Conservation (phyloP, 2,329 filamentous ascomycete genomes). For the Alternaria triticimaculans region DNA sequence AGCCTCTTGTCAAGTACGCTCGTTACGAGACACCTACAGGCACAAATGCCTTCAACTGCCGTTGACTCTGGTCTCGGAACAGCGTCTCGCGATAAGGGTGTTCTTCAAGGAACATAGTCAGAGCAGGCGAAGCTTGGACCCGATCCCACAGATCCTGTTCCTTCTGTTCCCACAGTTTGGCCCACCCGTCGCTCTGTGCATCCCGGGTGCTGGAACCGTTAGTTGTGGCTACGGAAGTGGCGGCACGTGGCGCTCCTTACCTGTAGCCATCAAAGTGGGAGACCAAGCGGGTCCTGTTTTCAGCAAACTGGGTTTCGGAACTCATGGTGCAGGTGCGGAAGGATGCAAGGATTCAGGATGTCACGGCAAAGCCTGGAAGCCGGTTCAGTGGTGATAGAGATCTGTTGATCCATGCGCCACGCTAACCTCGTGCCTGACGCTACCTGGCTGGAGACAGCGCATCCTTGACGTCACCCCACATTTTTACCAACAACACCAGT, state of each 20-base stretch:
- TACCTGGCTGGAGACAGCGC: not conserved
- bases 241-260: slow-evolving; percentile 4
- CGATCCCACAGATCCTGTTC: slow-evolving; percentile 63
- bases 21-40: slow-evolving; percentile 49
- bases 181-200: slow-evolving; percentile 51
- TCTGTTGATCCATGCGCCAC: slow-evolving; percentile 1
- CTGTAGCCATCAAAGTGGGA: slow-evolving; percentile 19
- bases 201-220: slow-evolving; percentile 12
- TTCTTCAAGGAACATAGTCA: slow-evolving; percentile 37
- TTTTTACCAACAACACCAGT: not conserved
- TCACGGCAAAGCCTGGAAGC: slow-evolving; percentile 2
- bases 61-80: slow-evolving; percentile 16
- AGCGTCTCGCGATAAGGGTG: slow-evolving; percentile 36
- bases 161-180: slow-evolving; percentile 59
- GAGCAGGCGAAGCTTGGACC: slow-evolving; percentile 60
- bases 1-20: not conserved
- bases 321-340: slow-evolving; percentile 7
- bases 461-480: slow-evolving; percentile 12
- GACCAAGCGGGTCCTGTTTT: slow-evolving; percentile 18
- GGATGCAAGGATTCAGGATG: slow-evolving; percentile 3
- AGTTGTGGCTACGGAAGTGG: not conserved
- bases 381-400: not conserved
- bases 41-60: slow-evolving; percentile 69
- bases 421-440: slow-evolving; percentile 1
- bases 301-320: slow-evolving; percentile 12